phyloP scores from a whole-genome alignment of 2,329 filamentous ascomycete genomes.

The Tolypocladium pustulatum region DNA sequence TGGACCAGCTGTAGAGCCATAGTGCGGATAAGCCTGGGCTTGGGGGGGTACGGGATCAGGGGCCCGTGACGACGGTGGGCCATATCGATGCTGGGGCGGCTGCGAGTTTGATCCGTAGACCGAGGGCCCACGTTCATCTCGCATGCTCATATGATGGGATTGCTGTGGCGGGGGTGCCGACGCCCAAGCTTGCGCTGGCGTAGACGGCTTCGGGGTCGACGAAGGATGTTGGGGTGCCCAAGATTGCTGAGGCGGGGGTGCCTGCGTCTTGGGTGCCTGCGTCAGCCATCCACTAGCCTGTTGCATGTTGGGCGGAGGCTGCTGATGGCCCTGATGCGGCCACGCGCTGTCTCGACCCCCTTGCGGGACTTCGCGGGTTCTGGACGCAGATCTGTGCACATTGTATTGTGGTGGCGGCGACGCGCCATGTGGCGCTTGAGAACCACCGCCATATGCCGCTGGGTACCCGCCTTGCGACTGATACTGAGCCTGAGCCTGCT shows the following conservation, averaged over 20 bases:
- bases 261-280: slow-evolving; percentile 22
- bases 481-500: slow-evolving; percentile 26
- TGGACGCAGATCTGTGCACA: slow-evolving; percentile 31
- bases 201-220: slow-evolving; percentile 20
- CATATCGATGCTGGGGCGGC: slow-evolving; percentile 27
- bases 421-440: slow-evolving; percentile 29
- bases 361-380: slow-evolving; percentile 30
- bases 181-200: slow-evolving; percentile 21
- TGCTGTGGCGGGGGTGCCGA: slow-evolving; percentile 21
- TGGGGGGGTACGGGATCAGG: slow-evolving; percentile 29
- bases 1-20: slow-evolving; percentile 31
- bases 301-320: slow-evolving; percentile 8
- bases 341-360: slow-evolving; percentile 26
- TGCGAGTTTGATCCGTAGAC: slow-evolving; percentile 22
- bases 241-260: slow-evolving; percentile 20
- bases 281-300: slow-evolving; percentile 16
- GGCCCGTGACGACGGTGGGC: slow-evolving; percentile 26
- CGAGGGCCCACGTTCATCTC: slow-evolving; percentile 26
- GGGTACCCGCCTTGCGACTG: slow-evolving; percentile 33
- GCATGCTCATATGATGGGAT: slow-evolving; percentile 21
- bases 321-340: slow-evolving; percentile 18
- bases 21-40: slow-evolving; percentile 30
- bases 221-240: slow-evolving; percentile 22
- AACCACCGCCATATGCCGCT: slow-evolving; percentile 25
- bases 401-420: slow-evolving; percentile 47